Conservation (phyloP, 805 yeast species). For the Sugiyamaella americana region DNA sequence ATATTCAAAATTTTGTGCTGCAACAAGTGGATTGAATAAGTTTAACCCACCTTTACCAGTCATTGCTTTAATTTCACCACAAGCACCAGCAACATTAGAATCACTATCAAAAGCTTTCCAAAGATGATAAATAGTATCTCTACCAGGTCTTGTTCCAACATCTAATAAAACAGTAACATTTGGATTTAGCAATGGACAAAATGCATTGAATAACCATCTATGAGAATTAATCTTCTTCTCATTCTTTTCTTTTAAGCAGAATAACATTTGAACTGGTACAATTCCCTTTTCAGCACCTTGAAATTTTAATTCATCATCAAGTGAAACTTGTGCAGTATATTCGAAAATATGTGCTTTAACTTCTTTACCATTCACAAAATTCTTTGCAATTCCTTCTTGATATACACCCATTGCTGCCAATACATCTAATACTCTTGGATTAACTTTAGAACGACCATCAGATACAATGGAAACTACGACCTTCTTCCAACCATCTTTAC, state of each 20-base stretch:
- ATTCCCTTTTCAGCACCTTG: constrained; percentile 85
- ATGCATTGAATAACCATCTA: constrained; percentile 64
- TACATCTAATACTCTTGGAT: constrained; percentile 77
- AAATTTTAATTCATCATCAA: constrained; percentile 83
- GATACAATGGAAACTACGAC: constrained; percentile 86
- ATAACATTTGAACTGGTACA: constrained; percentile 85
- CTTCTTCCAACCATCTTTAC: constrained; percentile 94
- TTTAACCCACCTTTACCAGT: constrained; percentile 84
- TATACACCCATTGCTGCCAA: constrained; percentile 93
- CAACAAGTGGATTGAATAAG: constrained; percentile 83
- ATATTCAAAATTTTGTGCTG: constrained; percentile 94
- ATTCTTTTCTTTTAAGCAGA: constrained; percentile 56
- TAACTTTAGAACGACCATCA: constrained; percentile 89
- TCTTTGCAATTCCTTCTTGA: constrained; percentile 96
- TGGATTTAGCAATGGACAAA: constrained; percentile 52
- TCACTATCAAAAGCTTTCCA: constrained; percentile 98
- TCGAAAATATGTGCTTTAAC: constrained; percentile 94
- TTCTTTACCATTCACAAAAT: constrained; percentile 82
- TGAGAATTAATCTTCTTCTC: constrained; percentile 62
- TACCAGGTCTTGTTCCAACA: constrained; percentile 97
- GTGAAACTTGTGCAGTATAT: constrained; percentile 90
- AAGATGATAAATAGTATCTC: constrained; percentile 78
- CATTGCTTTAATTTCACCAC: constrained; percentile 95
- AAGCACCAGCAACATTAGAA: constrained; percentile 97
- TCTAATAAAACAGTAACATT: constrained; percentile 61